Conservation (phyloP, 179 eudicot genomes). For the Silene noctiflora region DNA sequence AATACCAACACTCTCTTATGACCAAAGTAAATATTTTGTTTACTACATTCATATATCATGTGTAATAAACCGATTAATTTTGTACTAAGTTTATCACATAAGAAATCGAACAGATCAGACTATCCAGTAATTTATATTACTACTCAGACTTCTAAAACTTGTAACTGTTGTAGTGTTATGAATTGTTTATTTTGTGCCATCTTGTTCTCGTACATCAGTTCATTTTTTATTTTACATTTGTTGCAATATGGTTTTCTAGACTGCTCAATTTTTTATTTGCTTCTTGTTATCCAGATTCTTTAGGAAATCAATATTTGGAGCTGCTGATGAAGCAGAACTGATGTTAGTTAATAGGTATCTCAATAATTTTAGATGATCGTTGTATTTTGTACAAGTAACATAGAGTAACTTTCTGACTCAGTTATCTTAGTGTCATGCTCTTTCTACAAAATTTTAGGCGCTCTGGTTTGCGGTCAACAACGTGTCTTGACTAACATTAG, state of each 20-base stretch:
- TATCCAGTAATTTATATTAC: background rate
- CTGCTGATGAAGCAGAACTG: slow-evolving; percentile 88
- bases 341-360: slow-evolving; percentile 81
- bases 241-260: background rate
- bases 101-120: too few relatives aligned
- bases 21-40: background rate
- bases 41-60: background rate
- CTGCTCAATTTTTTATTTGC: background rate
- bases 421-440: background rate
- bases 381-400: background rate
- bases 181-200: background rate
- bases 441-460: too few relatives aligned
- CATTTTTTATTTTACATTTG: background rate
- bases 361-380: background rate
- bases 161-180: background rate
- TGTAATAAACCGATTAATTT: too few relatives aligned
- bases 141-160: background rate
- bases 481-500: too few relatives aligned
- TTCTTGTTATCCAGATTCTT: slow-evolving; percentile 43
- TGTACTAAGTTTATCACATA: too few relatives aligned
- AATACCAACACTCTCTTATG: slow-evolving; percentile 25
- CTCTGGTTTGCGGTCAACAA: too few relatives aligned
- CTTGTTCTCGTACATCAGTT: background rate
- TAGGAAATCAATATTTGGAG: slow-evolving; percentile 85
- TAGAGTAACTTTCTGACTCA: background rate